These are phyloP conservation scores for Cytospora piceae DNA, from an alignment of 2,329 filamentous ascomycete species.

Conservation along the genomic window DNA sequence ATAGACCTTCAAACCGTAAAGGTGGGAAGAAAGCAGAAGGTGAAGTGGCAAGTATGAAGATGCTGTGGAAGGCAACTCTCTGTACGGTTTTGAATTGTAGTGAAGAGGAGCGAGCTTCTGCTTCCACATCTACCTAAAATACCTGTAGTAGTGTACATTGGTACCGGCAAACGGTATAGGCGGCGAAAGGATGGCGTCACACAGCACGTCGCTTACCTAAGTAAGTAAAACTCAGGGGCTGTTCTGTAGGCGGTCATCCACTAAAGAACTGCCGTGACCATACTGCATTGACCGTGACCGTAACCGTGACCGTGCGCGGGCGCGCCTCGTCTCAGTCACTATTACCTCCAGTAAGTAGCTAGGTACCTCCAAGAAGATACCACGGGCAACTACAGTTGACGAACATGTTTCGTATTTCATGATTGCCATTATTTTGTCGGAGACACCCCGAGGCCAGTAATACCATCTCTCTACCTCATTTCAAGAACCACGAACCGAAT, in stretches of 20 bases:
- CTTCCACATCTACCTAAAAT: neutral
- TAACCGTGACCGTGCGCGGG: too few species aligned
- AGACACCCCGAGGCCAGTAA: too few species aligned
- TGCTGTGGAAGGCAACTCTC: neutral
- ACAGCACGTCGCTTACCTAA: neutral
- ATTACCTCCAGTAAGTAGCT: too few species aligned
- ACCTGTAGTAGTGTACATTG: neutral
- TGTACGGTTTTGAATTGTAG: neutral
- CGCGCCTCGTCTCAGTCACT: too few species aligned
- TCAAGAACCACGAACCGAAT: too few species aligned
- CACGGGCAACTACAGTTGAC: too few species aligned
- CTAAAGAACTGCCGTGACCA: neutral
- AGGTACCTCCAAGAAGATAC: too few species aligned
- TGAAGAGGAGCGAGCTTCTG: neutral
- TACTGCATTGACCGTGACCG: neutral
- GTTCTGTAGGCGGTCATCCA: neutral
- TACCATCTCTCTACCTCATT: too few species aligned
- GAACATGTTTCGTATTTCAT: too few species aligned
- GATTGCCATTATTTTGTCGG: too few species aligned
- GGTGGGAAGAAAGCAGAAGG: neutral
- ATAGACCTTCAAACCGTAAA: neutral
- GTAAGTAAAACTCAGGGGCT: neutral
- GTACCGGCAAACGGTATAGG: neutral
- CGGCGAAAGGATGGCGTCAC: neutral
- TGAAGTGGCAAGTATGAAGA: neutral